Evolutionary conservation across 2,329 filamentous ascomycete genomes (phyloP), one percentile per base, ranked within the genome.

Genomic region (Phialemoniopsis sp.): DNA sequence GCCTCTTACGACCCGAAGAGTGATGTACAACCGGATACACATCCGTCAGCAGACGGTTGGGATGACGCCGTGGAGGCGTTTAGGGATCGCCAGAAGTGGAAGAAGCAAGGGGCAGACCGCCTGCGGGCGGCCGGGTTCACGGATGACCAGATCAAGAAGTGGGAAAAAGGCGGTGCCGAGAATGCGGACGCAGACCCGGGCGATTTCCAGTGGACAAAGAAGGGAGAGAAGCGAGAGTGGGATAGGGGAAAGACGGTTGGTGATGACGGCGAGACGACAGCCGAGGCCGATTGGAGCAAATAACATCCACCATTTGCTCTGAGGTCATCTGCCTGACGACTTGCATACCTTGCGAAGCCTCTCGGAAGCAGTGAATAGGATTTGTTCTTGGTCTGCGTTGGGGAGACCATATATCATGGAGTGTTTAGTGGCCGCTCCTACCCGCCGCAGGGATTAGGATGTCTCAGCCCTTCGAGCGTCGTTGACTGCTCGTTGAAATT

Each of bases 31-130:
- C 62, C 68, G 35, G 72, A 73, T 44, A 63, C 66, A 3, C 66
- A 69, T 2, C 66, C 63, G 3, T 61, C 59, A 16, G 72, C 71
- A 19, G 80, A 83, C 44, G 80, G 87, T 43, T 95, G 89, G 89
- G 85, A 87, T 33, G 78, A 87, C 50, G 81, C 86, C 1, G 68
- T 93, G 1, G 89, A 95, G 60, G 81, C 83, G 5, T 72, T 88
- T 40, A 77, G 85, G 30, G 89, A 95, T 56, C 80, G 88, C n/a
- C 78, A 87, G 48, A 82, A 82, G 48, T 89, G 86, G 79, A 82
- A 80, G 52, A 73, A 82, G 46, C 79, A 82, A 49, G 87, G 89
- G 21, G 86, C 86, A 7, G 82, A 89, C 38, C 70, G 89, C 42
- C 64, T 96, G 43, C 80, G 80, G 28, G 78, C 78, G 15, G 89